Evolutionary conservation across 306 rosid genomes (phyloP).

Genomic region (Elaeagnus macrophylla): DNA sequence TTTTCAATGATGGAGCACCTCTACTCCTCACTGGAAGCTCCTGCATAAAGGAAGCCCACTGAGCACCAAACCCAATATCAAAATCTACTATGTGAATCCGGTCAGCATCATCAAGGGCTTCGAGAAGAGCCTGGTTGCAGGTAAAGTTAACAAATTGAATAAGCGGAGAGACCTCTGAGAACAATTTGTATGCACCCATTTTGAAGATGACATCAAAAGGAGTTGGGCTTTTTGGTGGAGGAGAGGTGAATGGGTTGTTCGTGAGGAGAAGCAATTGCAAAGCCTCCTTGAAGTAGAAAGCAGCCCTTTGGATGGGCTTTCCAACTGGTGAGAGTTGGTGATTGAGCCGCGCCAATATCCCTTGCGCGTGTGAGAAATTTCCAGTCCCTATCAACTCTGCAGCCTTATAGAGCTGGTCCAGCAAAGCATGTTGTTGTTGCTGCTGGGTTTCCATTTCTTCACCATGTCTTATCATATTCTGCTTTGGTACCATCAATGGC

Average conservation of each 20-base stretch:
- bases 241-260: constrained; percentile 23
- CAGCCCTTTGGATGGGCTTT: constrained; percentile 43
- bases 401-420: constrained; percentile 43
- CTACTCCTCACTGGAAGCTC: constrained; percentile 29
- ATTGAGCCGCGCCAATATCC: constrained; percentile 58
- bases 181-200: constrained; percentile 42
- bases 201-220: constrained; percentile 37
- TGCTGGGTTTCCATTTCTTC: constrained; percentile 23
- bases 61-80: constrained; percentile 43
- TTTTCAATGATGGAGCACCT: constrained; percentile 27
- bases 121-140: constrained; percentile 40
- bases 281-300: constrained; percentile 52
- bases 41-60: constrained; percentile 46
- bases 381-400: constrained; percentile 41
- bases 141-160: constrained; percentile 43
- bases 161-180: constrained; percentile 38
- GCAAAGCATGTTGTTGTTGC: constrained; percentile 23
- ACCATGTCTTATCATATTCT: constrained; percentile 11
- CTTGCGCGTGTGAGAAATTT: constrained; percentile 37
- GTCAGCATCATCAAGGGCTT: constrained; percentile 17
- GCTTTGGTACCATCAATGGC: constrained; percentile 24
- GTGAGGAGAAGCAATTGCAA: constrained; percentile 28
- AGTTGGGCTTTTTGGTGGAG: constrained; percentile 24
- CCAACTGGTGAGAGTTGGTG: constrained; percentile 48
- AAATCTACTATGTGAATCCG: constrained; percentile 42